Evolutionary conservation across 345 rosid species (phyloP), one percentile per base, ranked within the genome.

Genomic region (Crucihimalaya himalaica): DNA sequence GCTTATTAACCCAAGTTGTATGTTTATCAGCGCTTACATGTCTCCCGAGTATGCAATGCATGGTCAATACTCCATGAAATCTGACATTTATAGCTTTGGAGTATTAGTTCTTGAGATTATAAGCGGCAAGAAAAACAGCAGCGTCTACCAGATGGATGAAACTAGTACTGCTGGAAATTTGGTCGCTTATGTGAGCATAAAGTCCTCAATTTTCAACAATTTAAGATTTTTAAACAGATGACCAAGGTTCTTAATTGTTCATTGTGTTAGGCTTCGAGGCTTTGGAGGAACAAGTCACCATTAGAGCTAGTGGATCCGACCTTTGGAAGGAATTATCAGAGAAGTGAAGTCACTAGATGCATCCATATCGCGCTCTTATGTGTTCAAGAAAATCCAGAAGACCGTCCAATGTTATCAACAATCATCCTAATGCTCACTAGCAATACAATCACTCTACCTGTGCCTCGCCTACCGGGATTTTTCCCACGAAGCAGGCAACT

Each of bases 51-150:
- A 70, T 29, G 71, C 72, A 6, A 55, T 46, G 76, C 54, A 70
- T 18, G 76, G 80, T n/a, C 80, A 64, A 2, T 70, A 34, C 48
- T 62, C 76, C 21, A 71, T 28, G 46, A 77, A 70, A 21, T 77
- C 75, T 2, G 72, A 77, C 3, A 4, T 77, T 8, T 77, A 70
- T 16, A 77, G 80, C 47, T 77, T 77, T 4, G 76, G 80, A 39
- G 67, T 77, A 2, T 64, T 77, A 50, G 47, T 70, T 56, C 67
- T 77, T 9, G 80, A 77, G 80, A 77, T 77, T 6, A 47, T 77
- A 46, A 70, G 71, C 6, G 72, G 76, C 13, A 55, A 77, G 62
- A 70, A 43, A 34, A 76, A 70, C 6, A 70, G 76, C 3, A 5
- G 16, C 2, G 48, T 70, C 28, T 70, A 70, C 43, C 53, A 54